A percentile compares a stretch with the other conserved stretches of the same genome.
Evolutionary conservation across 805 yeast species (phyloP).

Genomic region (Metschnikowia proteae): DNA sequence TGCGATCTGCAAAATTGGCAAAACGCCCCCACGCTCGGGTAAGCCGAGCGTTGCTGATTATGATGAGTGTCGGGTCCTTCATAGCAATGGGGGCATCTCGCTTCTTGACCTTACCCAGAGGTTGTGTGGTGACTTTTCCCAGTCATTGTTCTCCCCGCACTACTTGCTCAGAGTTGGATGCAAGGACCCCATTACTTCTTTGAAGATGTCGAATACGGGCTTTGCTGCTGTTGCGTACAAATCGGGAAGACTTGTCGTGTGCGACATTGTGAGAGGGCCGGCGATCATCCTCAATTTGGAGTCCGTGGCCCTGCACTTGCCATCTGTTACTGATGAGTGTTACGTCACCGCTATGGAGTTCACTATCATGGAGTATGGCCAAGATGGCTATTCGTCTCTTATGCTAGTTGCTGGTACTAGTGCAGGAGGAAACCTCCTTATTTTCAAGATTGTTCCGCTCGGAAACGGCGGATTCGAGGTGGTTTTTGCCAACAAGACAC

Average conservation of each 20-base stretch:
- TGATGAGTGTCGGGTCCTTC: conserved; percentile 27
- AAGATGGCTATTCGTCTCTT: conserved; percentile 69
- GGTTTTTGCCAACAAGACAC: conserved; percentile 43
- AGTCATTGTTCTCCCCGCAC: conserved; percentile 32
- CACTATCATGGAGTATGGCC: conserved; percentile 63
- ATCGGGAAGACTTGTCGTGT: conserved; percentile 67
- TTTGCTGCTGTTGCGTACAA: conserved; percentile 79
- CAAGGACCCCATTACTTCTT: conserved; percentile 47
- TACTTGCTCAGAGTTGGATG: conserved; percentile 23
- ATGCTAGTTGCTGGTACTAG: conserved; percentile 73
- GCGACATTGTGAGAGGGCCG: conserved; percentile 74
- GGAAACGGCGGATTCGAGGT: conserved; percentile 58
- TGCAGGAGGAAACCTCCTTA: conserved; percentile 60
- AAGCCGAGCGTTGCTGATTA: conserved; percentile 21
- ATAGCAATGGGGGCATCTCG: conserved; percentile 31
- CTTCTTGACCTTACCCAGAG: conserved; percentile 53
- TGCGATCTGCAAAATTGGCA: conserved; percentile 66
- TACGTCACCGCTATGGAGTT: conserved; percentile 64
- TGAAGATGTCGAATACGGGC: conserved; percentile 72
- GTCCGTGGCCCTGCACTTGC: conserved; percentile 25
- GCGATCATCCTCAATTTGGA: conserved; percentile 53
- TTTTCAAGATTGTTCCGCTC: conserved; percentile 63
- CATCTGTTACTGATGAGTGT: conserved; percentile 29
- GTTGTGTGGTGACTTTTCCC: conserved; percentile 40
- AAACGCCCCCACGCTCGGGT: conserved; percentile 13